Base-by-base conservation (phyloP, 805 yeast genomes). In the Teunomyces atbi region DNA sequence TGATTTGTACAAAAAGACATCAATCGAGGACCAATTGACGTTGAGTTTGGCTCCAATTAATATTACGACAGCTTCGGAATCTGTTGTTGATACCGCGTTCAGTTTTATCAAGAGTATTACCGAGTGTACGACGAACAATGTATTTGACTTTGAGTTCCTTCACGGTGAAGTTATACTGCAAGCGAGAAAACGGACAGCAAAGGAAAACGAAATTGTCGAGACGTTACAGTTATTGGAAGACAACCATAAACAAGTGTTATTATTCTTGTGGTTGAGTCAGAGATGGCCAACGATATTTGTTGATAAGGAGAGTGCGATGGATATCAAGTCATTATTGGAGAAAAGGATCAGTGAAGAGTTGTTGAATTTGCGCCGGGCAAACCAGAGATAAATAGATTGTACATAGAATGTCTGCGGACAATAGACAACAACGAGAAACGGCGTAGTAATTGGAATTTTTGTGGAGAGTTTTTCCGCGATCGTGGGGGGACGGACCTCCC, bases 261-360 rank as follows among this genome's bases (percentile, higher is more conserved):
- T 87, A 5, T 92, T 81, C 59, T 69, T 89, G 59, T 92, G 99
- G 99, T 71, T 92, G 50, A 77, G 87, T 45, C 91, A 88, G 61
- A 72, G 97, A 57, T 92, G 85, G 71, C 96, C 97, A 1, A 81
- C 84, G 26, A 75, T 81, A 42, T 88, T 90, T 55, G 78, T 86
- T 13, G 96, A 89, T 62, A 72, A 81, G 12, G 87, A 83, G 48
- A 78, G 89, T 40, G 96, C 96, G 0, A 61, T 65, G 19, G 87
- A 86, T 45, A 64, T 89, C 55, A 86, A 86, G 60, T 69, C 78
- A 23, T 65, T 87, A 49, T 81, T 89, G 44, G 96, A 91, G 59
- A 73, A 70, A 49, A 65, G 79, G 44, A 82, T 84, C 36, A 71
- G 73, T 48, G 77, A 76, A 51, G 79, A 78, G 62, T 62, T 81